These are phyloP conservation scores for Cardamine chenopodiifolia DNA, from an alignment of 345 rosid genomes.

Conservation along the genomic window DNA sequence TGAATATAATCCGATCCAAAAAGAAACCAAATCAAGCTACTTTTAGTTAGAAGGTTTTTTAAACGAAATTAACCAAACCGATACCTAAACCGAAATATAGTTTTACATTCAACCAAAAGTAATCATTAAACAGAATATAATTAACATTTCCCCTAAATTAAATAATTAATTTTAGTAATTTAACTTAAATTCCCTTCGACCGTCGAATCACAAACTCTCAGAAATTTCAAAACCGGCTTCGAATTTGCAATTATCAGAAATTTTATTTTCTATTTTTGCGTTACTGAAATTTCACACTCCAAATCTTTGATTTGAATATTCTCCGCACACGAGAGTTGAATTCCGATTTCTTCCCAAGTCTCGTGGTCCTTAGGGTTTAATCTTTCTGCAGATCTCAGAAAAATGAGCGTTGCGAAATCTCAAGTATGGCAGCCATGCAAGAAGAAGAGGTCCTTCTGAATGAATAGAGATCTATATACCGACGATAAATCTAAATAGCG, in stretches of 20 bases:
- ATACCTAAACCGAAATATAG: too few species aligned
- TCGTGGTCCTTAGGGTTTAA: constrained; percentile 20
- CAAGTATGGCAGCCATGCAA: constrained; percentile 99
- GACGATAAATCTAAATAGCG: neutral
- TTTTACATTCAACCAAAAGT: too few species aligned
- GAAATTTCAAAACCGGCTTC: constrained; percentile 25
- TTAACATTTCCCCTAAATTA: constrained; percentile 1
- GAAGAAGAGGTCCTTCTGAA: constrained; percentile 82
- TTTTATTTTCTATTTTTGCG: neutral
- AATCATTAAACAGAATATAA: too few species aligned
- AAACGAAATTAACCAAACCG: too few species aligned
- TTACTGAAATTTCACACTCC: neutral
- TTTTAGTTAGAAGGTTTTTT: too few species aligned
- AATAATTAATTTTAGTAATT: neutral
- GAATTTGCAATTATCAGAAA: neutral
- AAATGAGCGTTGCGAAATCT: constrained; percentile 82
- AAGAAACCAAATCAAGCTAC: too few species aligned
- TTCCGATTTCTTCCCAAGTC: neutral
- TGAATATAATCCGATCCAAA: too few species aligned
- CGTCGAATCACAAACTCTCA: constrained; percentile 1
- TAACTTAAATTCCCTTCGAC: neutral
- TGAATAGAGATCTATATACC: constrained; percentile 4
- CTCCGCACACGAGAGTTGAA: constrained; percentile 36
- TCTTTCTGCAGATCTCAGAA: constrained; percentile 26
- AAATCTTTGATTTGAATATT: constrained; percentile 9